Percentiles rank a stretch among this genome's conserved stretches.
Conservation (phyloP, 768 basidiomycete species). For the Jaapia argillacea region DNA sequence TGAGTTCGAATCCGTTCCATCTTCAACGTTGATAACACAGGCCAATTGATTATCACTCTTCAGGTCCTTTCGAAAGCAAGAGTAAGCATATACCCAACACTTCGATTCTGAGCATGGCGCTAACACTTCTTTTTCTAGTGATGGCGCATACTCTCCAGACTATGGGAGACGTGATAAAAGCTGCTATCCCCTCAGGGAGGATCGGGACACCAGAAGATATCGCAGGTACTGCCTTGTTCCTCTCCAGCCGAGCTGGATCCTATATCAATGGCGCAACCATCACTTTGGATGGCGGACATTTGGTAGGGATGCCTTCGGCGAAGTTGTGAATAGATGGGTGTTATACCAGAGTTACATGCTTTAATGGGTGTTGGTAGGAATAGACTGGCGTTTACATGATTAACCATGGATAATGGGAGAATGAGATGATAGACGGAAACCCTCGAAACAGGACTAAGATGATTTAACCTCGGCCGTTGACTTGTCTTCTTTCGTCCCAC, state of each 20-base stretch:
- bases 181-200: conserved; percentile 35
- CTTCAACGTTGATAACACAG: no score
- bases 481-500: conserved; percentile 5
- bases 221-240: conserved; percentile 50
- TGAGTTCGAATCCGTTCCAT: conserved; percentile 18
- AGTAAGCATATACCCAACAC: conserved; percentile 11
- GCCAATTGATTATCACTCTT: no score
- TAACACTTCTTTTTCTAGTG: no score
- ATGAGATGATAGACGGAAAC: no score
- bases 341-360: no score
- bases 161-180: conserved; percentile 31
- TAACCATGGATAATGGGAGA: no score
- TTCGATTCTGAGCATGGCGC: background rate
- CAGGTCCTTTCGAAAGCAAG: no score
- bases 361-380: no score
- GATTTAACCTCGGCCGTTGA: no score
- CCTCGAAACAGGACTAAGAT: no score
- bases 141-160: conserved; percentile 41
- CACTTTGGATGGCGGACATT: conserved; percentile 45
- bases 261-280: conserved; percentile 60
- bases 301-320: background rate
- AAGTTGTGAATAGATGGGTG: no score
- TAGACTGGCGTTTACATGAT: no score
- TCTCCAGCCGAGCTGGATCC: conserved; percentile 48
- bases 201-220: conserved; percentile 60